Base-by-base conservation (phyloP, 228 moss, liverwort and hornwort genomes). In the Sphagnum fallax region DNA sequence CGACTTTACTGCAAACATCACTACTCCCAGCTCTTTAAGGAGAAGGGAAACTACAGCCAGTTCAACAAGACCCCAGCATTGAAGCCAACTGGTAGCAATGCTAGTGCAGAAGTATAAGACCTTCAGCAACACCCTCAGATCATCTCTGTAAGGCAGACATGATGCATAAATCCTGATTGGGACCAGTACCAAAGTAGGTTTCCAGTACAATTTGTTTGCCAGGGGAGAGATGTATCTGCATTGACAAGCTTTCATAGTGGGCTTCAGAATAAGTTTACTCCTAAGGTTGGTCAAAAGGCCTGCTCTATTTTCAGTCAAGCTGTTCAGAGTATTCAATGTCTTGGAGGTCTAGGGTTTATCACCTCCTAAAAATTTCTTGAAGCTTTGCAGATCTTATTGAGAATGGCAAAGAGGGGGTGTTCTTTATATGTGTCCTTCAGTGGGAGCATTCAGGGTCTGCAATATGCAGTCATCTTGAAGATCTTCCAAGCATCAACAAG, bases 1-100 rank as follows among this genome's bases (percentile, higher is more conserved):
- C 84, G 97, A 61, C 79, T 98, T 49, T 98, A 98, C 52, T 98
- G 97, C 88, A 98, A 87, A 73, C 97, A 90, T 70, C 97, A 97
- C 66, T 97, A 91, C 72, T 82, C 85, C 53, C 97, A 97, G 80
- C 89, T 97, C 49, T 98, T 98, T 78, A 98, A 98, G 80, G 97
- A 98, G 82, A 98, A 88, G 69, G 97, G 97, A 13, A 98, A 98
- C 76, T 90, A 98, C 79, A 93, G 91, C 71, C 88, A 90, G 78
- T 91, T 98, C 48, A 91, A 76, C 61, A 98, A 93, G 82, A 80
- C 81, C 7, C 91, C 91, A 59, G 75, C 93, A 32, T 69, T 88
- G 83, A 93, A 93, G 69, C 69, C 93, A 64, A 82, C 80, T 8
- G 77, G 77, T 64, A 77, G 80, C 77, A 86, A 80, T 80, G 82